These are phyloP conservation scores for Marasmius sp. DNA, from an alignment of 1,284 basidiomycete genomes.

Conservation along the genomic window DNA sequence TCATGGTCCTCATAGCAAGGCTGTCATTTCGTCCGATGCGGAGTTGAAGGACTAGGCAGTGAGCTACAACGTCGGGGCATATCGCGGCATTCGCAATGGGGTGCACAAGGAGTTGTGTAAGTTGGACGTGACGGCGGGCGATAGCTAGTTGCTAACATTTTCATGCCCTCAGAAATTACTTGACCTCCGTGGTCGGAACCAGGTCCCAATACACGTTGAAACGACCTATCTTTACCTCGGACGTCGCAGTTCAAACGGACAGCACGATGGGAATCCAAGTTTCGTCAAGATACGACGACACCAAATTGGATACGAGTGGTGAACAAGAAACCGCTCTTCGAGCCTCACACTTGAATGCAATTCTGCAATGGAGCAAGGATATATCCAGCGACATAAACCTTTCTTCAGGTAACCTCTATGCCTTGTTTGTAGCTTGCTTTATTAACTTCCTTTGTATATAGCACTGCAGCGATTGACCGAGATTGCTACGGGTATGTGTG, in stretches of 20 bases:
- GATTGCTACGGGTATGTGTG: slow-evolving; percentile 55
- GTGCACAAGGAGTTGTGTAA: slow-evolving; percentile 69
- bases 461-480: slow-evolving; percentile 68
- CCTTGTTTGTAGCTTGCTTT: not conserved
- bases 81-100: slow-evolving; percentile 65
- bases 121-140: slow-evolving; percentile 19
- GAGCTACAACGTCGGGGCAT: slow-evolving; percentile 68
- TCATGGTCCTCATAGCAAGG: slow-evolving; percentile 51
- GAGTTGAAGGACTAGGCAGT: slow-evolving; percentile 61
- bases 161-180: slow-evolving; percentile 40
- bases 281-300: slow-evolving; percentile 31
- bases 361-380: slow-evolving; percentile 70
- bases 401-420: slow-evolving; percentile 42
- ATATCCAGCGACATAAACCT: slow-evolving; percentile 73
- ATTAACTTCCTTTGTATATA: slow-evolving; percentile 21
- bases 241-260: slow-evolving; percentile 66
- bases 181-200: slow-evolving; percentile 45
- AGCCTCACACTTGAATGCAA: slow-evolving; percentile 59
- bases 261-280: slow-evolving; percentile 36
- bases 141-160: not conserved
- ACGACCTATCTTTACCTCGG: slow-evolving; percentile 53
- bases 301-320: slow-evolving; percentile 38
- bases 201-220: slow-evolving; percentile 49
- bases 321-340: slow-evolving; percentile 55
- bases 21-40: slow-evolving; percentile 64